These are phyloP conservation scores for Candida easanensis DNA, from an alignment of 805 yeast genomes.

Conservation along the genomic window DNA sequence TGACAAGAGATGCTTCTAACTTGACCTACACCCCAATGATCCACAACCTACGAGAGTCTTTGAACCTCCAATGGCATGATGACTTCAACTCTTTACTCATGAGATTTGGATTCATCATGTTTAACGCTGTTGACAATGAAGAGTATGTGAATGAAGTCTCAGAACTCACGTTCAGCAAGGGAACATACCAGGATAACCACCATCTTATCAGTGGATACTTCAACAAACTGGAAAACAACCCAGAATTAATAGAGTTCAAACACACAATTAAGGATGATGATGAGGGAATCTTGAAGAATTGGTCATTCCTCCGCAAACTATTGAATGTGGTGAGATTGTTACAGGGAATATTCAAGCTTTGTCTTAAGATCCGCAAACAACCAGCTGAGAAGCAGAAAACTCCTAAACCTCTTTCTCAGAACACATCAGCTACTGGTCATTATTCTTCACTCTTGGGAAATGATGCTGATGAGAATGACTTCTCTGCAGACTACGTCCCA, in stretches of 20 bases:
- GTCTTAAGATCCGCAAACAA: conserved; percentile 8
- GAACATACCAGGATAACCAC: conserved; percentile 52
- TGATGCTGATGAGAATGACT: conserved; percentile 25
- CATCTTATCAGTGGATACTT: conserved; percentile 24
- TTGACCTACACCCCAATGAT: conserved; percentile 35
- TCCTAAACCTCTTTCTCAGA: background rate
- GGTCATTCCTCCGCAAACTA: conserved; percentile 15
- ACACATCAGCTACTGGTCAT: background rate
- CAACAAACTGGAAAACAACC: conserved; percentile 26
- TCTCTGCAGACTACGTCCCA: conserved; percentile 31
- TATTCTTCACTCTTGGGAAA: conserved; percentile 1
- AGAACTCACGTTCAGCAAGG: conserved; percentile 42
- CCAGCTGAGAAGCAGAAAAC: background rate
- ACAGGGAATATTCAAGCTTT: conserved; percentile 5
- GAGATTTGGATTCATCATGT: conserved; percentile 58
- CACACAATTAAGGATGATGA: background rate
- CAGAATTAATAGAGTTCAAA: conserved; percentile 9
- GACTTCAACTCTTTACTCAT: conserved; percentile 65
- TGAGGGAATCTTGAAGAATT: conserved; percentile 4
- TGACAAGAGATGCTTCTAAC: conserved; percentile 42
- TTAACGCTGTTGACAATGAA: conserved; percentile 64
- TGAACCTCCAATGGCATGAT: conserved; percentile 42
- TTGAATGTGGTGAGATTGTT: conserved; percentile 13
- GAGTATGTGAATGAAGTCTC: conserved; percentile 62
- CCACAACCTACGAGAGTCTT: conserved; percentile 37